Evolutionary conservation across 2,329 filamentous ascomycete genomes (phyloP), one percentile per base, ranked within the genome.

Genomic region (Colletotrichum scovillei): DNA sequence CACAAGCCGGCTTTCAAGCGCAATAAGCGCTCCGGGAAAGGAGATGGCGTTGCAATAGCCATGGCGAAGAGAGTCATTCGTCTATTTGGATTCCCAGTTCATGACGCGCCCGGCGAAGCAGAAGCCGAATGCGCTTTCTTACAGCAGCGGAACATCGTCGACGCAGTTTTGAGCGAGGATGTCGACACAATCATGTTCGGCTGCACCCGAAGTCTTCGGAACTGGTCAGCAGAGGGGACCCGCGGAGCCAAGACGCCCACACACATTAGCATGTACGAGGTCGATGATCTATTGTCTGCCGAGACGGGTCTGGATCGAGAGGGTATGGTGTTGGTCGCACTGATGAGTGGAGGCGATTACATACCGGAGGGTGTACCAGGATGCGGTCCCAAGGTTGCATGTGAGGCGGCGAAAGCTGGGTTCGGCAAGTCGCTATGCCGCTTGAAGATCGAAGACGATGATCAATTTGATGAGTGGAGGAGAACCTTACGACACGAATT

Each of bases 181-280:
- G 95, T 98, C 56, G 97, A 99, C 80, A 97, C 96, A 2, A 90
- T 98, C 78, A 98, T 98, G 96, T 98, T 98, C 84, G 97, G 97
- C 1, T 97, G 95, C 75, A 92, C 90, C 0, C 84, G 91, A 49
- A 96, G 93, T 0, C 84, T 98, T 55, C 89, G 95, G 63, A 96
- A 95, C 78, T 98, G 94, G 92, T 94, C 94, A 0, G 89, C 93
- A 3, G 94, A 97, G 79, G 88, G 87, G 14, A 88, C 86, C 57
- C 88, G 86, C n/a, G 85, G 87, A 0, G 89, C 87, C 77, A 93
- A 93, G 74, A 85, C 87, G 0, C 94, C 95, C 0, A 98, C 96
- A 0, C 97, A 98, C 79, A 92, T 98, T 66, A 94, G 92, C 56
- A 85, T 97, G 60, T 97, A 98, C 80, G 90, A 95, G 69, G 89